These are phyloP conservation scores for Beauveria australis DNA, from an alignment of 2,329 filamentous ascomycete species.

Conservation along the genomic window DNA sequence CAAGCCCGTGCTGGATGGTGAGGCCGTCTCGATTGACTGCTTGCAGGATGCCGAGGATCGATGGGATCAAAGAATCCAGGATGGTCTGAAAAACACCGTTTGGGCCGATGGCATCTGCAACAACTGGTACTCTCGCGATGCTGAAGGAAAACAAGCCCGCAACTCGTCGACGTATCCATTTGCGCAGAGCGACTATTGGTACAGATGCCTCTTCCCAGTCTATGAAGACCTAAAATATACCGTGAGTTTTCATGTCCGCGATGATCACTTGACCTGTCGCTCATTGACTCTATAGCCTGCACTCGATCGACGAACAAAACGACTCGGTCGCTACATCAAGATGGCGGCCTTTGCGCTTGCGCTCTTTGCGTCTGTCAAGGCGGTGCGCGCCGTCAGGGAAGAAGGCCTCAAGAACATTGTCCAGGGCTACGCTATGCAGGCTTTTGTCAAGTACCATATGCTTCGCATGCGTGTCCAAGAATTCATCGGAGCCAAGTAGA, in stretches of 20 bases:
- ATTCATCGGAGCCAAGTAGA: neutral
- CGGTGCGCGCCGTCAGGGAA: neutral
- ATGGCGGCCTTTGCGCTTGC: neutral
- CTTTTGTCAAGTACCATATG: constrained; percentile 4
- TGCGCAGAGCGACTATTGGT: constrained; percentile 28
- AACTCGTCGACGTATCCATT: constrained; percentile 30
- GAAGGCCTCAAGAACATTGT: constrained; percentile 1
- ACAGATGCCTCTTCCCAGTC: constrained; percentile 26
- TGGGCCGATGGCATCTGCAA: constrained; percentile 25
- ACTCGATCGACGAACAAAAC: neutral
- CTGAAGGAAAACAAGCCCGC: constrained; percentile 19
- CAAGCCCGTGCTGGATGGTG: constrained; percentile 32
- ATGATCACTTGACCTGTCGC: neutral
- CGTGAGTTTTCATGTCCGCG: constrained; percentile 18
- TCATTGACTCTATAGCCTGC: neutral
- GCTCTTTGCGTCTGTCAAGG: constrained; percentile 3
- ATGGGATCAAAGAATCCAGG: constrained; percentile 26
- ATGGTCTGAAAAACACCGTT: constrained; percentile 24
- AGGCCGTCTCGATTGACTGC: constrained; percentile 24
- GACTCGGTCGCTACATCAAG: neutral
- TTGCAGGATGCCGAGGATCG: constrained; percentile 25
- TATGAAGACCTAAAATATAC: constrained; percentile 25
- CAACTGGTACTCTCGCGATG: constrained; percentile 28
- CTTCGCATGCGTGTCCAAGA: neutral
- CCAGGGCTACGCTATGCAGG: constrained; percentile 5